Evolutionary conservation across 352 stramenopile species (phyloP).

Genomic region (Aphanomyces cochlioides): DNA sequence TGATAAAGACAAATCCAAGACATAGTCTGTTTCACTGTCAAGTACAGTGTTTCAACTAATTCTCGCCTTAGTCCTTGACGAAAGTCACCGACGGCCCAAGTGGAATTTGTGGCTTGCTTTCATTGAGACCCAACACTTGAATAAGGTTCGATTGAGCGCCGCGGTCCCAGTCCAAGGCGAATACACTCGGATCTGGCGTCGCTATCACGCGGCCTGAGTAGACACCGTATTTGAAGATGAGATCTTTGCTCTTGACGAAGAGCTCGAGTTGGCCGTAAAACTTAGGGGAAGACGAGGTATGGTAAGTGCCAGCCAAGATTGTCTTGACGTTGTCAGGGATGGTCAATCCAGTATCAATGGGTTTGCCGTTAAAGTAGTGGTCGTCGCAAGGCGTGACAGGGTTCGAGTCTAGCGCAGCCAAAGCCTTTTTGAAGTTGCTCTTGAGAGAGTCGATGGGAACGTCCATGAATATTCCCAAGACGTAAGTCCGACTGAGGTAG

Average conservation of each 20-base stretch:
- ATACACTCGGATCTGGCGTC: not conserved
- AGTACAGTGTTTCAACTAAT: too few species aligned
- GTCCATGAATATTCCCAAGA: constrained; percentile 63
- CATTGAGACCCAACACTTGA: too few species aligned
- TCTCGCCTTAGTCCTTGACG: too few species aligned
- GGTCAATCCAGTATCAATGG: constrained; percentile 39
- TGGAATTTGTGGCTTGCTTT: too few species aligned
- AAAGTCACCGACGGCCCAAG: too few species aligned
- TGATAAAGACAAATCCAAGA: too few species aligned
- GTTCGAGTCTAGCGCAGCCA: constrained; percentile 36
- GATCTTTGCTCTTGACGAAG: not conserved
- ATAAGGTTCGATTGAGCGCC: too few species aligned
- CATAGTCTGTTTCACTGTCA: too few species aligned
- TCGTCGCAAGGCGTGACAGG: constrained; percentile 36
- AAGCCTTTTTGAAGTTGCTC: constrained; percentile 40
- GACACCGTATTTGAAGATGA: not conserved
- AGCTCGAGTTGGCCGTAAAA: constrained; percentile 37
- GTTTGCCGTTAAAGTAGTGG: constrained; percentile 44
- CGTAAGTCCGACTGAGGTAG: constrained; percentile 61
- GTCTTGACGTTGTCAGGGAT: constrained; percentile 34
- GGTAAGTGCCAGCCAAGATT: constrained; percentile 48
- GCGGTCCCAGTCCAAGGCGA: too few species aligned
- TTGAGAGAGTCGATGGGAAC: constrained; percentile 54
- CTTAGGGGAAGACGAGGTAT: constrained; percentile 36
- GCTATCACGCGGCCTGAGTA: not conserved